Conservation (phyloP, 495 filamentous ascomycete species). For the Neurospora sp. region DNA sequence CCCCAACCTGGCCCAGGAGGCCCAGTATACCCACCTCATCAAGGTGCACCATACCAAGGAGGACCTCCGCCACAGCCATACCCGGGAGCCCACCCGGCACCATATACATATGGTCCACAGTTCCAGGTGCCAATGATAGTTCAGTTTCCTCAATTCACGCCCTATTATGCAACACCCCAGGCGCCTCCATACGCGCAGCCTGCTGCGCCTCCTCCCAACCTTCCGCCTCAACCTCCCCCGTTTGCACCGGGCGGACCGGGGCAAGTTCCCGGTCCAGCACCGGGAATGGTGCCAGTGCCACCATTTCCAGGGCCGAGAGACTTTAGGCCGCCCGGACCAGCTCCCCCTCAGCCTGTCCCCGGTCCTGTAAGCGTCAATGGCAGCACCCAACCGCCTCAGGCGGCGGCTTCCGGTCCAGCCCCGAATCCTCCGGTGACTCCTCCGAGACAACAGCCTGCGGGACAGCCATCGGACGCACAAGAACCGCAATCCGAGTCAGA, state of each 20-base stretch:
- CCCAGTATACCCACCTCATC: neutral
- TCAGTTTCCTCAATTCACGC: neutral
- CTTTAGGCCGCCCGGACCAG: neutral
- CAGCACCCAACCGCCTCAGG: neutral
- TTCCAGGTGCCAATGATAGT: neutral
- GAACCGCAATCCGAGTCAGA: neutral
- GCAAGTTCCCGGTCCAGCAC: neutral
- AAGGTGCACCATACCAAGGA: neutral
- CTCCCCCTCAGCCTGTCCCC: neutral
- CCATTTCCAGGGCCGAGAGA: neutral
- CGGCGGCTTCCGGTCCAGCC: neutral
- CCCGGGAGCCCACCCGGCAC: neutral
- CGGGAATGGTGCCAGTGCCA: neutral
- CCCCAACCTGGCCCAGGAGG: neutral
- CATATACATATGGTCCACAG: neutral
- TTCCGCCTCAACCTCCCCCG: neutral
- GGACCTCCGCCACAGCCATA: neutral
- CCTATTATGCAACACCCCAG: neutral
- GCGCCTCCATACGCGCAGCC: neutral
- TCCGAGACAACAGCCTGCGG: neutral
- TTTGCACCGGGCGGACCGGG: neutral
- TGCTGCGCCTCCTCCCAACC: constrained; percentile 1
- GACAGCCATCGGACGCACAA: neutral
- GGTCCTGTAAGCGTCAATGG: neutral
- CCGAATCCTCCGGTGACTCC: neutral